phyloP scores from a whole-genome alignment of 441 rosid species.

The Arabidopsis hybrid region DNA sequence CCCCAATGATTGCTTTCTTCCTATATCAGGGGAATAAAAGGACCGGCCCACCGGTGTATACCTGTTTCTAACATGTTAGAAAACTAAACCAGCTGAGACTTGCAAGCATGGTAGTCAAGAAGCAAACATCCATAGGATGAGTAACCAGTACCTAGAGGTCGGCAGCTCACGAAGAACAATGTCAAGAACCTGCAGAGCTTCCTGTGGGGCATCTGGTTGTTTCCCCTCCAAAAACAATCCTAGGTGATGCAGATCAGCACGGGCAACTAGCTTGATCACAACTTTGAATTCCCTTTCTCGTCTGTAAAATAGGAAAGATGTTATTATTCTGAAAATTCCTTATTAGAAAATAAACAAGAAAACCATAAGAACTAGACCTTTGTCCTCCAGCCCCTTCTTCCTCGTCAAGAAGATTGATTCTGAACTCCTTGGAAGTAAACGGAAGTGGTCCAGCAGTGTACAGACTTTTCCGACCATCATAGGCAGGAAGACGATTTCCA shows the following conservation, averaged over 20 bases:
- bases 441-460: conserved; percentile 96
- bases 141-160: conserved; percentile 60
- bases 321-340: not conserved
- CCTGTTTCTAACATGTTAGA: conserved; percentile 50
- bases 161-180: conserved; percentile 97
- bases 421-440: conserved; percentile 76
- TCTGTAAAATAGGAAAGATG: conserved; percentile 50
- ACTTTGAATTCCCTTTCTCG: conserved; percentile 82
- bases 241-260: conserved; percentile 89
- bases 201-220: conserved; percentile 97
- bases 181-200: conserved; percentile 95
- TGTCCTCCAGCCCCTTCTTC: conserved; percentile 90
- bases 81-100: conserved; percentile 27
- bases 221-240: conserved; percentile 87
- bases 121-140: conserved; percentile 29
- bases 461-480: conserved; percentile 96
- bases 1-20: conserved; percentile 83
- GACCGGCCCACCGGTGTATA: conserved; percentile 93
- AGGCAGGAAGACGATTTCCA: conserved; percentile 90
- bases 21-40: conserved; percentile 85
- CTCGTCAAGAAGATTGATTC: conserved; percentile 74
- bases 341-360: not conserved
- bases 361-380: conserved; percentile 52
- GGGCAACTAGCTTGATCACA: conserved; percentile 86
- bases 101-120: not conserved